Conservation (phyloP, 2,329 filamentous ascomycete species). For the Monilinia fructigena region DNA sequence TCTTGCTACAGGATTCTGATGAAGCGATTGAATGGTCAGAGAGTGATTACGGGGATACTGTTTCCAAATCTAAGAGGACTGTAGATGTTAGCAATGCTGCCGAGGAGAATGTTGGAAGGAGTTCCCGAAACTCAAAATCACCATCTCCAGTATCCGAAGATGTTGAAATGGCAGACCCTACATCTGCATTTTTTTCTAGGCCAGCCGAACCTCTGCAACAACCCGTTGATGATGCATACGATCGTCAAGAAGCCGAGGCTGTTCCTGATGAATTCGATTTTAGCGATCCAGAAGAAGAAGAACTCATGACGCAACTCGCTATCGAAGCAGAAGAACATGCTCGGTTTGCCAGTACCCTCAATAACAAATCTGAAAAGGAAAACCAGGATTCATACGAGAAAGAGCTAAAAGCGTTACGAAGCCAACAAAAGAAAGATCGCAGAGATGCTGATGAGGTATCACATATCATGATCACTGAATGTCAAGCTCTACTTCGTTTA, state of each 20-base stretch:
- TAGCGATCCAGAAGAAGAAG: constrained; percentile 89
- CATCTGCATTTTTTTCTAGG: constrained; percentile 15
- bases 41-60: constrained; percentile 46
- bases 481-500: constrained; percentile 81
- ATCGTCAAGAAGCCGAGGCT: constrained; percentile 34
- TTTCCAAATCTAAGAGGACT: constrained; percentile 26
- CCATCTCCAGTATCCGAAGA: constrained; percentile 38
- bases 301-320: constrained; percentile 80
- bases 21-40: constrained; percentile 53
- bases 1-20: constrained; percentile 26
- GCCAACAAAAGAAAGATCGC: constrained; percentile 94
- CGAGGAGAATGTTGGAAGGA: constrained; percentile 1
- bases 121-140: constrained; percentile 39
- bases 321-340: constrained; percentile 92
- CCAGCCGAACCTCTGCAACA: constrained; percentile 7
- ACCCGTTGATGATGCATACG: constrained; percentile 29
- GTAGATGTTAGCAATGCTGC: constrained; percentile 4
- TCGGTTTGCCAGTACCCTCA: constrained; percentile 84
- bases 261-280: constrained; percentile 58
- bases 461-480: constrained; percentile 92
- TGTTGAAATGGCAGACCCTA: constrained; percentile 26
- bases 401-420: constrained; percentile 81
- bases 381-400: constrained; percentile 79
- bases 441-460: constrained; percentile 96
- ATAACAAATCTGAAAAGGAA: constrained; percentile 67